Evolutionary conservation across 768 basidiomycete genomes (phyloP), one percentile per base, ranked within the genome.

Genomic region (Boletus pseudopeckii): DNA sequence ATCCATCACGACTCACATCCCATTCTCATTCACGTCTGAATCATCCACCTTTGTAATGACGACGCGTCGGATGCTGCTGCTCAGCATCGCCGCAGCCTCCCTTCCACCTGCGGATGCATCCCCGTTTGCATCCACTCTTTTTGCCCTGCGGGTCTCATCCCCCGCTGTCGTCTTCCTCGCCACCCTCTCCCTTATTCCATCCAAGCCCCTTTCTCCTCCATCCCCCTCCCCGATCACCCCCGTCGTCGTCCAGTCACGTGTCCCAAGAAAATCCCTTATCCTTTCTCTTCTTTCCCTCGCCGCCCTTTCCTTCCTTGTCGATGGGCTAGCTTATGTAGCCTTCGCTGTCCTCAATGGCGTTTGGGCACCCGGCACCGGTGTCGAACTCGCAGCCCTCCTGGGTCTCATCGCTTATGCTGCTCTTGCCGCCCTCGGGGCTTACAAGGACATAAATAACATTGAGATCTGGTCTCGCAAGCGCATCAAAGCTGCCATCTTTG

Each of bases 191-290:
- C 75, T 90, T 40, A 57, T 87, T 54, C 72, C 77, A 47, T 69
- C 76, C 40, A 78, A 75, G 58, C 76, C 80, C 41, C 66, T 74
- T 8, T 64, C 73, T 7, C 80, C 79, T 1, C 63, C 59, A 8
- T 70, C 74, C 18, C 70, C 68, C 4, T 86, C 85, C 40, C 83
- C 82, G 59, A 91, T 92, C 65, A 89, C 84, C 37, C 73, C 85
- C 48, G 89, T 92, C 68, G 82, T 92, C 71, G 82, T 91, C 65
- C 80, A 85, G 51, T 80, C 78, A 52, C 76, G 80, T 55, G 76
- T 85, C 48, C 92, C 93, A 39, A 86, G 94, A 65, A 83, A 88
- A 54, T 79, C 80, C 39, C 71, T 85, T 55, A 92, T 98, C 66
- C 77, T 94, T 44, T 68, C 78, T 40, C 74, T 91, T 55, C 77